Evolutionary conservation across 306 rosid species (phyloP).

Genomic region (Lupinus albus): DNA sequence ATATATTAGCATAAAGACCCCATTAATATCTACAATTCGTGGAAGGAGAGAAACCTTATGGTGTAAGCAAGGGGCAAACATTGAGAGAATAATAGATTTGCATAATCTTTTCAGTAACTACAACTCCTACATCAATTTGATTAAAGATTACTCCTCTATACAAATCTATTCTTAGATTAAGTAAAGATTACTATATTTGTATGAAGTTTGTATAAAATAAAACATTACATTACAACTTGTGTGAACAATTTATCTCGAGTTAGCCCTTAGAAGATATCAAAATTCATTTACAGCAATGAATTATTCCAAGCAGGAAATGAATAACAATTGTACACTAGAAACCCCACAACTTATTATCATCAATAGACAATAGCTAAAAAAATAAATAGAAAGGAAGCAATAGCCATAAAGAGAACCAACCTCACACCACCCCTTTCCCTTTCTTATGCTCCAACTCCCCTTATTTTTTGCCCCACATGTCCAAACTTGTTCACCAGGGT

Average conservation of each 20-base stretch:
- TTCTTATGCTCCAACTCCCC: not conserved
- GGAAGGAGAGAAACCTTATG: not conserved
- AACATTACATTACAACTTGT: constrained; percentile 12
- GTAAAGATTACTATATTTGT: not conserved
- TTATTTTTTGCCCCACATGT: not conserved
- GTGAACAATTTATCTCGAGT: constrained; percentile 7
- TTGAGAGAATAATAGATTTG: not conserved
- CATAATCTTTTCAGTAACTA: not conserved
- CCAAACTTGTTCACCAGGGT: constrained; percentile 10
- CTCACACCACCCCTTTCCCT: not conserved
- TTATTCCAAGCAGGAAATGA: not conserved
- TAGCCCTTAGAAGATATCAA: constrained; percentile 2
- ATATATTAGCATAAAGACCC: not conserved
- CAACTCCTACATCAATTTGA: no score
- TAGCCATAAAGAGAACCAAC: not conserved
- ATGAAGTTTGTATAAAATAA: constrained; percentile 4
- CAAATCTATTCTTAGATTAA: no score
- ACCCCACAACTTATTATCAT: not conserved
- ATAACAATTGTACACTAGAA: constrained; percentile 13
- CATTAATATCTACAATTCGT: not conserved
- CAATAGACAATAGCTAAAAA: not conserved
- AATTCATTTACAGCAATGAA: constrained; percentile 30
- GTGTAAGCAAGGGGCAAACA: not conserved
- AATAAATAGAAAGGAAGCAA: not conserved
- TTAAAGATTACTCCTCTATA: no score